Percentiles rank a stretch among this genome's conserved stretches.
These are phyloP conservation scores for Teratosphaeria gauchensis DNA, from an alignment of 2,329 filamentous ascomycete genomes.

Conservation along the genomic window DNA sequence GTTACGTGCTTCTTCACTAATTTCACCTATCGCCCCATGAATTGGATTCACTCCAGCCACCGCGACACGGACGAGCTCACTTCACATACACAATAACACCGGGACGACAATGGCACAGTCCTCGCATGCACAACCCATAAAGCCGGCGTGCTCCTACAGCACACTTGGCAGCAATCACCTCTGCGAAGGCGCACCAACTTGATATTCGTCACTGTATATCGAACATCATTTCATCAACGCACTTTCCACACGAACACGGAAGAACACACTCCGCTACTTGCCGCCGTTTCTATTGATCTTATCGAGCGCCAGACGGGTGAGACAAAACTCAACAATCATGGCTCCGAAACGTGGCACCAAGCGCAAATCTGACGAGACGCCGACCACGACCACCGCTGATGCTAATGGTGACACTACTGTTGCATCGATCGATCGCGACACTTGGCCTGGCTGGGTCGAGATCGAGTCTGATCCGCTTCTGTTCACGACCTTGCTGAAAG, in stretches of 20 bases:
- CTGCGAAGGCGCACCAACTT: neutral
- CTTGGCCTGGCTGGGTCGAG: conserved; percentile 69
- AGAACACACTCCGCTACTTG: neutral
- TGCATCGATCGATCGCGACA: conserved; percentile 41
- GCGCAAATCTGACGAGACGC: conserved; percentile 8
- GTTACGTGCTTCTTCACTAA: neutral
- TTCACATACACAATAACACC: neutral
- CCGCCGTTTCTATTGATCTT: neutral
- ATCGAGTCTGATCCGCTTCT: conserved; percentile 82
- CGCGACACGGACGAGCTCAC: neutral
- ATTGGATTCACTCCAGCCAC: neutral
- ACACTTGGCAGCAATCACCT: conserved; percentile 2
- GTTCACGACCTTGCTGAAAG: conserved; percentile 75
- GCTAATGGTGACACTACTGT: conserved; percentile 5
- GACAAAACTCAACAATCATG: conserved; percentile 6
- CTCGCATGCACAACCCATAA: neutral
- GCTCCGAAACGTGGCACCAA: conserved; percentile 15
- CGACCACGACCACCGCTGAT: conserved; percentile 30
- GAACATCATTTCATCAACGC: neutral
- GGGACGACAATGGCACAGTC: neutral
- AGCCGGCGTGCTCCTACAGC: neutral
- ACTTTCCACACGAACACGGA: neutral
- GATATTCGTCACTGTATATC: neutral
- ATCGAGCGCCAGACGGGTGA: neutral
- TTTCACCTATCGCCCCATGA: neutral